Base-by-base conservation (phyloP, 495 filamentous ascomycete species). In the Penicillium egyptiacum region DNA sequence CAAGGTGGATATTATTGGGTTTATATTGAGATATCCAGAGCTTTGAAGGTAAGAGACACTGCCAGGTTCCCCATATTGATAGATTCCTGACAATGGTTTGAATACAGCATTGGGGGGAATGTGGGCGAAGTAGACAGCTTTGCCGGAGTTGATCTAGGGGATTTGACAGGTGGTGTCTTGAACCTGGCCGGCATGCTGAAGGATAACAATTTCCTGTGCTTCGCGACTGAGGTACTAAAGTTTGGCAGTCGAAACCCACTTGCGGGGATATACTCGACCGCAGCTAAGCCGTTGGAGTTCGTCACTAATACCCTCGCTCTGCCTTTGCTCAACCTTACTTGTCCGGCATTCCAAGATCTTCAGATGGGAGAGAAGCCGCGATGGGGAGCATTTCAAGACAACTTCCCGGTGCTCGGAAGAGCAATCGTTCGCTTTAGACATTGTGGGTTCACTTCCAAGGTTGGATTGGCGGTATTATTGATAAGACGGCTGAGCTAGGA, bases 91-190 rank as follows among this genome's bases (percentile, higher is more conserved):
- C 41, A 12, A 30, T 5, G 0, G 23, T 44, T 26, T 10, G 1
- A 75, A 55, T 54, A 71, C 37, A 70, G 66, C 44, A 58, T 85
- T 37, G 84, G 85, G 39, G 83, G 83, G 35, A 87, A 87, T 65
- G 76, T 74, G 8, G 82, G 82, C 6, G 75, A 65, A 1, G 71
- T 79, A 5, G 79, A 87, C 66, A 77, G 76, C 43, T 87, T 86
- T 62, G 70, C 73, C n/a, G 76, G 79, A 14, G 58, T 85, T 49
- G 73, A 85, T 58, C 42, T 78, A 3, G 61, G 59, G 0, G 65
- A 77, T 48, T 31, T 86, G 26, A 84, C 81, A 7, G 77, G 76
- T 5, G 83, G 82, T 6, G 70, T 80, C 12, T 75, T 72, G 55
- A 75, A 77, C 56, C 25, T 66, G 49, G 50, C 60, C n/a, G 74